phyloP scores from a whole-genome alignment of 805 yeast genomes.

The Pichia scutulata region DNA sequence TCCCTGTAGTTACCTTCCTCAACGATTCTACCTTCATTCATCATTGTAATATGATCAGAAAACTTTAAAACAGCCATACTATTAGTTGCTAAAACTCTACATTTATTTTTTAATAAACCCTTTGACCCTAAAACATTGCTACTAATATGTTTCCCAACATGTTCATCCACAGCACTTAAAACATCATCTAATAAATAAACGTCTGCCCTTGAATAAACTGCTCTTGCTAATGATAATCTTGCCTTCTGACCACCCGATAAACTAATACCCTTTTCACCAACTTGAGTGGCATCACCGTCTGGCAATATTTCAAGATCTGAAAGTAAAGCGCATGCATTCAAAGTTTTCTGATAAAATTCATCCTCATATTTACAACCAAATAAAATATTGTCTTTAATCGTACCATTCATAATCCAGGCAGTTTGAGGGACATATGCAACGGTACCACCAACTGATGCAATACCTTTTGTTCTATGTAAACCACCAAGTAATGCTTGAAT shows the following conservation, averaged over 20 bases:
- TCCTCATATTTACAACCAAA: slow-evolving; percentile 85
- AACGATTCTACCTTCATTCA: slow-evolving; percentile 53
- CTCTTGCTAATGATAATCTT: slow-evolving; percentile 86
- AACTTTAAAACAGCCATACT: slow-evolving; percentile 45
- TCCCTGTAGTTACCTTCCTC: slow-evolving; percentile 60
- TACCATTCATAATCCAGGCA: slow-evolving; percentile 96
- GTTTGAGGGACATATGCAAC: slow-evolving; percentile 61
- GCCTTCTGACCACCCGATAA: slow-evolving; percentile 98
- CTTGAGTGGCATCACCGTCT: slow-evolving; percentile 85
- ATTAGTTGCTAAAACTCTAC: slow-evolving; percentile 53
- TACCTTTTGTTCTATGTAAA: slow-evolving; percentile 25
- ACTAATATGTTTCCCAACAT: slow-evolving; percentile 82
- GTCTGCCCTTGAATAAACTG: slow-evolving; percentile 92
- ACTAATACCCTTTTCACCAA: slow-evolving; percentile 96
- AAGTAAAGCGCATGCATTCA: slow-evolving; percentile 81
- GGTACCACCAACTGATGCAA: slow-evolving; percentile 36
- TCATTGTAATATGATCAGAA: slow-evolving; percentile 54
- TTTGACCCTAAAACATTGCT: slow-evolving; percentile 40
- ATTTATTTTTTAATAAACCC: slow-evolving; percentile 45
- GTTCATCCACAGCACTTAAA: slow-evolving; percentile 94
- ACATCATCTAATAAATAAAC: slow-evolving; percentile 87
- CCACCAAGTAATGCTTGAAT: slow-evolving; percentile 50
- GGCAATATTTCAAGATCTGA: slow-evolving; percentile 75
- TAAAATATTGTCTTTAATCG: slow-evolving; percentile 82
- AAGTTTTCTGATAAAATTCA: slow-evolving; percentile 69